phyloP scores from a whole-genome alignment of 768 basidiomycete species.

The Clitopilus passeckerianus region DNA sequence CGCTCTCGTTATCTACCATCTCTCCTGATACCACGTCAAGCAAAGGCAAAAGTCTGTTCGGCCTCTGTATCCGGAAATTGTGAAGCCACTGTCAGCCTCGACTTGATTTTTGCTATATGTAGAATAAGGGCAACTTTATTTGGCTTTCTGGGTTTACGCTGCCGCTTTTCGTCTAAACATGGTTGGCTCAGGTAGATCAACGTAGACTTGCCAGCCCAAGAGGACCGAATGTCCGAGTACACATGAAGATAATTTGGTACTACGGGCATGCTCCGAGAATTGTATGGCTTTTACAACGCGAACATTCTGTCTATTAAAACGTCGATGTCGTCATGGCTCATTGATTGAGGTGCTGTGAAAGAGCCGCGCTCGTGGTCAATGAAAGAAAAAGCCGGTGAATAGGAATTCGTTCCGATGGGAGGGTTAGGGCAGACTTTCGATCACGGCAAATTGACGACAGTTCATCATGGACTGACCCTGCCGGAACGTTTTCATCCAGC shows the following conservation, averaged over 20 bases:
- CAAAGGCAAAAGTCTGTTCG: neutral
- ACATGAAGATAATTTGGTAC: neutral
- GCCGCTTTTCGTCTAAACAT: neutral
- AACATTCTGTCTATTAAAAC: neutral
- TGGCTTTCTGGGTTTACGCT: neutral
- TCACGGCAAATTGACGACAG: neutral
- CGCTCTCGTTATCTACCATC: neutral
- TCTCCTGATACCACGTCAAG: neutral
- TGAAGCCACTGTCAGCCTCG: neutral
- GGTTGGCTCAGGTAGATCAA: too few species aligned
- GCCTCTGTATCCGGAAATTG: neutral
- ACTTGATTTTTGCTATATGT: neutral
- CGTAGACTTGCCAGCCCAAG: too few species aligned
- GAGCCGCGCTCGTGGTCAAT: neutral
- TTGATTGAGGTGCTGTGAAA: neutral
- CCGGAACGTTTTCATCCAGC: neutral
- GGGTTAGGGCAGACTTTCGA: neutral
- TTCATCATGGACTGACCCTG: neutral
- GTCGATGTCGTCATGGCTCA: neutral
- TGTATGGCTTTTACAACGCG: neutral
- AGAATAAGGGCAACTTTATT: neutral
- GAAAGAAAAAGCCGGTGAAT: too few species aligned
- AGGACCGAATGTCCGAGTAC: neutral
- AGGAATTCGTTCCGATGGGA: neutral
- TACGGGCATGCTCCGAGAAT: too few species aligned